Conservation (phyloP, 192 early-diverging fungal genomes). For the Obelidium mucronatum region DNA sequence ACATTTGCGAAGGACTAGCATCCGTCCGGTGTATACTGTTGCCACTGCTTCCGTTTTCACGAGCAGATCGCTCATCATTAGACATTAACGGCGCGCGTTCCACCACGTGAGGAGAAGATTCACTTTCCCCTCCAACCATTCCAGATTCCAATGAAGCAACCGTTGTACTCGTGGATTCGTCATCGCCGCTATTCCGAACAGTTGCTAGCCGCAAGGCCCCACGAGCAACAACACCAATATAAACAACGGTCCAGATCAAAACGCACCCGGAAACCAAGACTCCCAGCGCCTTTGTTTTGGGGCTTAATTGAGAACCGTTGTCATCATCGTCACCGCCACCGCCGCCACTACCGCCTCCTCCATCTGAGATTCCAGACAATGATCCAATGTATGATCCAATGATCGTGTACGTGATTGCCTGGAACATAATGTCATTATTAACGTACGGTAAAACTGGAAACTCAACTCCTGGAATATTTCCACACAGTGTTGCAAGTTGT, state of each 20-base stretch:
- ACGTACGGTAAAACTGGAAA: background rate
- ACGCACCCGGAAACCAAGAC: slow-evolving; percentile 21
- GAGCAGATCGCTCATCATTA: background rate
- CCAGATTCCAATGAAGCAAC: background rate
- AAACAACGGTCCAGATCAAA: slow-evolving; percentile 35
- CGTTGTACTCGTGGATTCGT: background rate
- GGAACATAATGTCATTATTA: background rate
- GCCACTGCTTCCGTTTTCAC: background rate
- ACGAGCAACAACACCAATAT: slow-evolving; percentile 37
- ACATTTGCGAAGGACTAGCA: background rate
- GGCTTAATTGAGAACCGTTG: background rate
- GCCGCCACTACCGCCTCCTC: background rate
- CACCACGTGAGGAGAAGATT: background rate
- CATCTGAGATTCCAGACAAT: slow-evolving; percentile 30
- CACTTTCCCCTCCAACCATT: too few relatives aligned
- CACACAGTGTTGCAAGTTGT: slow-evolving; percentile 24
- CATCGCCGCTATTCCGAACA: background rate
- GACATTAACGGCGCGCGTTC: slow-evolving; percentile 5
- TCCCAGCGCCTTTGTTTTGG: slow-evolving; percentile 7
- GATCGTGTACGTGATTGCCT: slow-evolving; percentile 32
- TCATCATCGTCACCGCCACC: background rate
- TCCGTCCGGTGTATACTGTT: background rate
- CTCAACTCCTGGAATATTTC: slow-evolving; percentile 32
- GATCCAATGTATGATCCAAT: slow-evolving; percentile 36
- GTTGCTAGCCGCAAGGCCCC: slow-evolving; percentile 35